Conservation (phyloP, 2,329 filamentous ascomycete species). For the Pyrenochaeta sp. region DNA sequence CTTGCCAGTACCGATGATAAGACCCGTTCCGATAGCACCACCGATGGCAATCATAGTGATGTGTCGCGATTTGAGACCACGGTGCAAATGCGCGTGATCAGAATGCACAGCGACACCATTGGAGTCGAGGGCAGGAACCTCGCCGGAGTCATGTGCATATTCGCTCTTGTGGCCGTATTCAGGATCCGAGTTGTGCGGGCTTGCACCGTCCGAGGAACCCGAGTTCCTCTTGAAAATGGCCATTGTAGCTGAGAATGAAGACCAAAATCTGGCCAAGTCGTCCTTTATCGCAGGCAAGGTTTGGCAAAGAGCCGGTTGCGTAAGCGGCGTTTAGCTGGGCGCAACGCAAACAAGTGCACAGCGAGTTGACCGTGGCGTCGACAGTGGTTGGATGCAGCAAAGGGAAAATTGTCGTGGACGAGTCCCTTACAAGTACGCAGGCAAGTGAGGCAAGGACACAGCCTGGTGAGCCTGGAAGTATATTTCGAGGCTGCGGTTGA, state of each 20-base stretch:
- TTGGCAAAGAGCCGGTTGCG: constrained; percentile 12
- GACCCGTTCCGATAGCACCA: constrained; percentile 75
- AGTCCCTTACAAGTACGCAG: constrained; percentile 20
- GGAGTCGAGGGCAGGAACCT: constrained; percentile 17
- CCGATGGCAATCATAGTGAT: constrained; percentile 75
- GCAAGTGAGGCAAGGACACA: constrained; percentile 24
- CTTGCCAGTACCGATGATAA: constrained; percentile 72
- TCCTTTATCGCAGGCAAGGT: constrained; percentile 6
- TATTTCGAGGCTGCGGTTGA: constrained; percentile 12
- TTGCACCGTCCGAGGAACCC: constrained; percentile 36
- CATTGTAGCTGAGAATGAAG: constrained; percentile 21
- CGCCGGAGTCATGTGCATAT: constrained; percentile 22
- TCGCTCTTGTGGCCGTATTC: constrained; percentile 25
- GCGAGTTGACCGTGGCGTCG: background rate
- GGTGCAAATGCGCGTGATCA: constrained; percentile 55
- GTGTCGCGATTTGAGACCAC: constrained; percentile 63
- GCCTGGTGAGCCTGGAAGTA: constrained; percentile 19
- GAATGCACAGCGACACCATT: constrained; percentile 38
- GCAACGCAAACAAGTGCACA: constrained; percentile 15
- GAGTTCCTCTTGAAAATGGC: constrained; percentile 40
- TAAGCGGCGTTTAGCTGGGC: constrained; percentile 4
- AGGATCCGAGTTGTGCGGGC: constrained; percentile 32
- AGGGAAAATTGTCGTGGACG: constrained; percentile 4
- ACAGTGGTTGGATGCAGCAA: background rate
- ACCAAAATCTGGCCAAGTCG: constrained; percentile 2